These are phyloP conservation scores for Colletotrichum tanaceti DNA, from an alignment of 2,329 filamentous ascomycete species.

Conservation along the genomic window DNA sequence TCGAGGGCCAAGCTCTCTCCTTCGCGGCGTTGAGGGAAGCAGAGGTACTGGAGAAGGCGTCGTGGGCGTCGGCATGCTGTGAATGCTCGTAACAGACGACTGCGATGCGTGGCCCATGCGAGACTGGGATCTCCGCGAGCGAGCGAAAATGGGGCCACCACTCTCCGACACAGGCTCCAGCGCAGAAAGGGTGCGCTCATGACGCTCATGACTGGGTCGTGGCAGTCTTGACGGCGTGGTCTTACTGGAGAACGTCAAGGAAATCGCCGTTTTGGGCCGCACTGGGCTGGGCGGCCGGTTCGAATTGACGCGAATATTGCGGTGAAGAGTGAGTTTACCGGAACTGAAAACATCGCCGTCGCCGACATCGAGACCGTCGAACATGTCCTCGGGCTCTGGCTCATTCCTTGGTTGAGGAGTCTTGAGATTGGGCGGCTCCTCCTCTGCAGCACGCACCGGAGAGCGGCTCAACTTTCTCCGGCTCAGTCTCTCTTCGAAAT, in stretches of 20 bases:
- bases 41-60: constrained; percentile 67
- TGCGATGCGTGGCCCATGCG: constrained; percentile 76
- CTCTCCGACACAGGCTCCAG: constrained; percentile 95
- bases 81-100: constrained; percentile 73
- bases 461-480: constrained; percentile 73
- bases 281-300: constrained; percentile 75
- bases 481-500: constrained; percentile 83
- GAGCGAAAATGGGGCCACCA: constrained; percentile 74
- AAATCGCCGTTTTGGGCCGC: constrained; percentile 79
- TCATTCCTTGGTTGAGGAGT: constrained; percentile 51
- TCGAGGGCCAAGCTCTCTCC: constrained; percentile 69
- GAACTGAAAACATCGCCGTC: constrained; percentile 84
- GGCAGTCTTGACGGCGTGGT: constrained; percentile 79
- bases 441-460: constrained; percentile 59
- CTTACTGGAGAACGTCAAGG: constrained; percentile 92
- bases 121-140: constrained; percentile 72
- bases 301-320: constrained; percentile 89
- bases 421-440: constrained; percentile 50
- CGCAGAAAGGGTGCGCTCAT: constrained; percentile 73
- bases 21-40: constrained; percentile 69
- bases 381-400: constrained; percentile 78
- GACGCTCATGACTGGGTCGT: constrained; percentile 73
- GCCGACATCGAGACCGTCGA: constrained; percentile 87
- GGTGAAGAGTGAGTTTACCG: constrained; percentile 85
- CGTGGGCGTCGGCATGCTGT: constrained; percentile 71